phyloP scores from a whole-genome alignment of 805 yeast species.

The Candida montana region DNA sequence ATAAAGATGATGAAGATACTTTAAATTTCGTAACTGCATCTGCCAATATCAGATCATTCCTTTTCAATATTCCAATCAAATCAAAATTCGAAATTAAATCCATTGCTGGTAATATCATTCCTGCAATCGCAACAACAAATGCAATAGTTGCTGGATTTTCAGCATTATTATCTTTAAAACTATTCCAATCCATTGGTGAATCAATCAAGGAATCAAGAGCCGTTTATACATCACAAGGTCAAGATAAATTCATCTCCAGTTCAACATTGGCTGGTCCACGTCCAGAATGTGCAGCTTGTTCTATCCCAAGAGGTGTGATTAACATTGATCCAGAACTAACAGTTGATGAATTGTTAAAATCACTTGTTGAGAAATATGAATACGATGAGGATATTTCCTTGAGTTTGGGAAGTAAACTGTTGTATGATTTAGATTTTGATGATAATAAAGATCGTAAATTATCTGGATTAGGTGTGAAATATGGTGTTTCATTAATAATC shows the following conservation, averaged over 20 bases:
- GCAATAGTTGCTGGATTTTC: conserved; percentile 92
- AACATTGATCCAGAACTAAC: conserved; percentile 32
- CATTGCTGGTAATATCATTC: conserved; percentile 96
- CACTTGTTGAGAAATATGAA: conserved; percentile 42
- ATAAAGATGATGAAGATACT: conserved; percentile 93
- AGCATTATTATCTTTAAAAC: conserved; percentile 62
- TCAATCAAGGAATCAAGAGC: conserved; percentile 34
- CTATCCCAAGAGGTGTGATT: conserved; percentile 48
- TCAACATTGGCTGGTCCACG: conserved; percentile 61
- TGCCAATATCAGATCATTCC: conserved; percentile 66
- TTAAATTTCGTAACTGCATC: conserved; percentile 83
- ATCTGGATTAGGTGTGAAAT: conserved; percentile 44
- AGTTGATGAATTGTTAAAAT: conserved; percentile 47
- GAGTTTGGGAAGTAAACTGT: conserved; percentile 48
- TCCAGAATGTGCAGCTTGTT: conserved; percentile 64
- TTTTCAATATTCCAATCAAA: conserved; percentile 66
- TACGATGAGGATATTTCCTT: conserved; percentile 54
- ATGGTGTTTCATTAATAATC: conserved; percentile 62
- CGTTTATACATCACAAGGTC: conserved; percentile 48
- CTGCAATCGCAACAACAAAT: conserved; percentile 97
- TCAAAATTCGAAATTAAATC: conserved; percentile 85
- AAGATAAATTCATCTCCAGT: conserved; percentile 60
- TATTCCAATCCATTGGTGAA: conserved; percentile 30
- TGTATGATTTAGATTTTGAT: conserved; percentile 85
- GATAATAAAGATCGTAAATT: conserved; percentile 57